Base-by-base conservation (phyloP, 2,329 filamentous ascomycete species). In the Diaporthe sp. region DNA sequence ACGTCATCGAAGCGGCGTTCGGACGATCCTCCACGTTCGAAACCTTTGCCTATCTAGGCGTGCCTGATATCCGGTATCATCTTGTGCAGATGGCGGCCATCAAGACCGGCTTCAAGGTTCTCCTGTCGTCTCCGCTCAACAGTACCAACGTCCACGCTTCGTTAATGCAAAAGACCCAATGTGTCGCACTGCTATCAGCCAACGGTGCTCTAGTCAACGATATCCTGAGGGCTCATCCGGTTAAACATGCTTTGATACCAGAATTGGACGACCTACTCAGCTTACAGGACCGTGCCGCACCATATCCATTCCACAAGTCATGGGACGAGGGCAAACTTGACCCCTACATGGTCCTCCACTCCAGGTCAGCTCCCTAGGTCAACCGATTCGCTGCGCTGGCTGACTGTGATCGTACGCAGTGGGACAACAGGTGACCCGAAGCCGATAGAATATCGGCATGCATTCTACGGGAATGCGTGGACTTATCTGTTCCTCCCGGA, bases 121-220 rank as follows among this genome's bases (percentile, higher is more conserved):
- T 79, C 4, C 77, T 78, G 28, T 77, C 78, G 17, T 79, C 78
- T 37, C 78, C 77, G 49, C 74, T 79, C 34, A 79, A 79, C 62
- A 79, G 72, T 44, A 69, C 74, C 5, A 46, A 68, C 5, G 67
- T 79, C 12, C 78, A 79, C 62, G 17, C 77, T 22, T 65, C 57
- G 15, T 69, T 78, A 19, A 78, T 79, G 75, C 61, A 71, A 15
- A 65, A 76, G 42, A 74, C 78, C 2, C 57, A 77, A 25, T 78
- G 78, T 75, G 75, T 67, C 13, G 72, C 74, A 13, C 65, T 79
- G 69, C 67, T 79, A 6, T 78, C 74, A 25, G 75, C 76, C 22
- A 49, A 73, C 28, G 78, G 74, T 6, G 73, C 72, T 9, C 58
- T 74, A 1, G 75, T 78, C 25, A 69, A 75, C 15, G 78, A 78